A percentile compares a stretch with the other conserved stretches of the same genome.
These are phyloP conservation scores for Sporothrix curviconia DNA, from an alignment of 2,329 filamentous ascomycete genomes.

Conservation along the genomic window DNA sequence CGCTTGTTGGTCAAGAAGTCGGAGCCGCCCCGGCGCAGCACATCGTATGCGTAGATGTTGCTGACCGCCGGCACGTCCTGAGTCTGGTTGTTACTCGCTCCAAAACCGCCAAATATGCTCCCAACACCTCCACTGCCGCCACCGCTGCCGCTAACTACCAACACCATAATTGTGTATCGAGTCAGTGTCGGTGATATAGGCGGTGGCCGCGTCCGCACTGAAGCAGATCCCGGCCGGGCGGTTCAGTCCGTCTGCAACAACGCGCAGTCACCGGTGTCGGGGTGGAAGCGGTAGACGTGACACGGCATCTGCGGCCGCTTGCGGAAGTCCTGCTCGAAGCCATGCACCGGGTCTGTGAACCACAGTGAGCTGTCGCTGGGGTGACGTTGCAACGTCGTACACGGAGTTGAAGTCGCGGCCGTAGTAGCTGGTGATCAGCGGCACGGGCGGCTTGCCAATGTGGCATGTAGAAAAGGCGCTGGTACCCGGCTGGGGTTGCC, in stretches of 20 bases:
- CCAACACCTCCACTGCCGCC: too few species aligned
- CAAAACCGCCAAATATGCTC: too few species aligned
- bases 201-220: slow-evolving; percentile 30
- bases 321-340: slow-evolving; percentile 39
- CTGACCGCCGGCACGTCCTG: slow-evolving; percentile 25
- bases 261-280: slow-evolving; percentile 35
- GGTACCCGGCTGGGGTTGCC: slow-evolving; percentile 18
- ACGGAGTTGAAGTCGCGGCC: slow-evolving; percentile 42
- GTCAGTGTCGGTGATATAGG: slow-evolving; percentile 40
- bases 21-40: slow-evolving; percentile 30
- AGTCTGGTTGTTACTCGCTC: too few species aligned
- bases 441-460: slow-evolving; percentile 25
- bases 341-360: slow-evolving; percentile 44
- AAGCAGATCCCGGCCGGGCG: slow-evolving; percentile 38
- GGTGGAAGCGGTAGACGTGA: slow-evolving; percentile 43
- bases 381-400: slow-evolving; percentile 35
- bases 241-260: slow-evolving; percentile 41
- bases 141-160: neutral
- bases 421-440: slow-evolving; percentile 37
- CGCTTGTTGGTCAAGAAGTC: slow-evolving; percentile 42
- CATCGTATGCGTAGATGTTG: slow-evolving; percentile 44
- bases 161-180: slow-evolving; percentile 25
- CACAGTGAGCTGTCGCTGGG: slow-evolving; percentile 36
- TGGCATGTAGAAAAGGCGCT: slow-evolving; percentile 35
- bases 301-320: slow-evolving; percentile 37